phyloP scores from a whole-genome alignment of 805 yeast genomes.

The Yamadazyma takamatsuzukensis region DNA sequence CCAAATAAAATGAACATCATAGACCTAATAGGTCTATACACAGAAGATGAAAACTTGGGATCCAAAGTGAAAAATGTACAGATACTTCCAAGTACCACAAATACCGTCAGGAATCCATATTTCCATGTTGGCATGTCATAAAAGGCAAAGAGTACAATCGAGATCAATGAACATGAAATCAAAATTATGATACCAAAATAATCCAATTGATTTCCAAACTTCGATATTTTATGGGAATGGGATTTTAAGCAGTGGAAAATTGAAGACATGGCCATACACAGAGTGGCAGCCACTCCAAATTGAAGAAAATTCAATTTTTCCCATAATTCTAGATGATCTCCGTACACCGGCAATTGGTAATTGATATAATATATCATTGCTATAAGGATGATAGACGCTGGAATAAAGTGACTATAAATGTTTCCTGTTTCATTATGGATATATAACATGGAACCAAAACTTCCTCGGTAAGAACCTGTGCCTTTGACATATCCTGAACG shows the following conservation, averaged over 20 bases:
- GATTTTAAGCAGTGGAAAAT: conserved; percentile 64
- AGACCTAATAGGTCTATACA: conserved; percentile 76
- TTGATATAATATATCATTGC: conserved; percentile 21
- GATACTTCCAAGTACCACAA: conserved; percentile 51
- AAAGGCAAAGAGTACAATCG: conserved; percentile 37
- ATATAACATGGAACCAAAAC: conserved; percentile 48
- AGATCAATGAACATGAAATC: conserved; percentile 59
- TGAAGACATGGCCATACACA: conserved; percentile 62
- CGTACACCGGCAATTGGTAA: conserved; percentile 21
- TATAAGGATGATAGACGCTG: conserved; percentile 35
- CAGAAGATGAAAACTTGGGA: conserved; percentile 62
- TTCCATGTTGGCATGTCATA: conserved; percentile 41
- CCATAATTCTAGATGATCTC: conserved; percentile 15
- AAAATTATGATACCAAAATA: conserved; percentile 71
- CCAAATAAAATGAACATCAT: conserved; percentile 79
- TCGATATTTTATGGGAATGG: conserved; percentile 55
- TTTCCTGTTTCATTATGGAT: conserved; percentile 72
- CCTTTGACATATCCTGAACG: conserved; percentile 60
- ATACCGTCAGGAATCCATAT: conserved; percentile 40
- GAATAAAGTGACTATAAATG: conserved; percentile 63
- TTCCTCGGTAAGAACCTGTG: conserved; percentile 43
- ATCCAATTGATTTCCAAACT: conserved; percentile 65
- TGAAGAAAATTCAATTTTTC: conserved; percentile 51
- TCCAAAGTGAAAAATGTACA: conserved; percentile 65
- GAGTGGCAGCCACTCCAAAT: conserved; percentile 55